Evolutionary conservation across 2,329 filamentous ascomycete species (phyloP).

Genomic region (Pyrenochaeta sp.): DNA sequence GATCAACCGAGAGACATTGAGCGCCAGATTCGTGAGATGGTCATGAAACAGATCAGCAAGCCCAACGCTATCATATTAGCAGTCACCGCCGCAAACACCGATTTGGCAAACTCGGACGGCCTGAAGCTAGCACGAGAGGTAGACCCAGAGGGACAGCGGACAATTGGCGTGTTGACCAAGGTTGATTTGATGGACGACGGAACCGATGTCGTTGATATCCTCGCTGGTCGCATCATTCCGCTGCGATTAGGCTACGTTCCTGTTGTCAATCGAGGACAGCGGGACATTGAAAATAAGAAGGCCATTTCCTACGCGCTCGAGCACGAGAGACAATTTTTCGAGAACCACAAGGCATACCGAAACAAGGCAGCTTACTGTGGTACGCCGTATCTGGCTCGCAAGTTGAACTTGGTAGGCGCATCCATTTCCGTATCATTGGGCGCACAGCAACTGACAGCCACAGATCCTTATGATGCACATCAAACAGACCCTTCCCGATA

Average conservation of each 20-base stretch:
- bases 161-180: constrained; percentile 98
- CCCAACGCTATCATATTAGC: constrained; percentile 97
- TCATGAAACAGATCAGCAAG: constrained; percentile 98
- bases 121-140: constrained; percentile 96
- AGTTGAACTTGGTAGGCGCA: constrained; percentile 79
- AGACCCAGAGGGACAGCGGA: constrained; percentile 95
- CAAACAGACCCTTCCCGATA: constrained; percentile 98
- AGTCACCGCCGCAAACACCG: constrained; percentile 95
- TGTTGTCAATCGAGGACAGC: constrained; percentile 96
- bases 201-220: constrained; percentile 97
- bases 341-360: constrained; percentile 96
- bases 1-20: constrained; percentile 98
- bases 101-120: constrained; percentile 98
- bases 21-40: constrained; percentile 96
- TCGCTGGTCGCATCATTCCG: constrained; percentile 96
- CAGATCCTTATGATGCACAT: constrained; percentile 99
- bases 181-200: constrained; percentile 99
- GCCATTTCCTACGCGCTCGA: constrained; percentile 90
- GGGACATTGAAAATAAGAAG: constrained; percentile 98
- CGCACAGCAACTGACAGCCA: constrained; percentile 31
- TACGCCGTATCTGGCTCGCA: constrained; percentile 94
- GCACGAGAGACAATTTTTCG: constrained; percentile 95
- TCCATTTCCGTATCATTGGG: background rate
- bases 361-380: constrained; percentile 99
- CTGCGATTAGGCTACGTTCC: constrained; percentile 94